Conservation (phyloP, 352 stramenopile species). For the Aphanomyces stellatus region DNA sequence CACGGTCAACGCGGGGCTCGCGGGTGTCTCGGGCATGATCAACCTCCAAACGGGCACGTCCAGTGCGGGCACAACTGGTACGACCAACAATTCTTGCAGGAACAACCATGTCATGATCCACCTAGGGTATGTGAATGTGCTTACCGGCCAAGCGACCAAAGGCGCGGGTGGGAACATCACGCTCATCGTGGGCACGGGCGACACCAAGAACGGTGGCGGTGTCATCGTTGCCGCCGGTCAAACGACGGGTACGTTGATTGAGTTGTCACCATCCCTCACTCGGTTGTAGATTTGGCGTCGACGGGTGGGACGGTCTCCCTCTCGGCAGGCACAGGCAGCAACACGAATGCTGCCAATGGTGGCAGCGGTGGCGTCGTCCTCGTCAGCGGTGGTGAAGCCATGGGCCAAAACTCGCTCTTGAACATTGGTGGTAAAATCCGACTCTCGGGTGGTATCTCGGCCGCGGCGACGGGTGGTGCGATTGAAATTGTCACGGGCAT, state of each 20-base stretch:
- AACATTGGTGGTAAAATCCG: conserved; percentile 52
- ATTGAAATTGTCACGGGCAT: conserved; percentile 50
- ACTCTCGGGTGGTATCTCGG: conserved; percentile 45
- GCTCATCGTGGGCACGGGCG: conserved; percentile 15
- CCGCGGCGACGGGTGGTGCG: conserved; percentile 44
- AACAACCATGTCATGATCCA: no score
- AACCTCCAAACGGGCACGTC: neutral
- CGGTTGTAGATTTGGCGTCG: conserved; percentile 26
- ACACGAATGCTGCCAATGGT: conserved; percentile 33
- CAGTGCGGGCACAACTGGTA: neutral
- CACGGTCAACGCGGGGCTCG: neutral
- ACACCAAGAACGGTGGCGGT: conserved; percentile 28
- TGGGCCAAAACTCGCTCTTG: conserved; percentile 30
- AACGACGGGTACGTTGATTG: conserved; percentile 35
- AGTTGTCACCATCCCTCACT: neutral
- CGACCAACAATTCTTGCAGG: no score
- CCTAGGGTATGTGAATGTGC: neutral
- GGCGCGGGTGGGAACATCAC: conserved; percentile 17
- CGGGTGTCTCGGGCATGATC: neutral
- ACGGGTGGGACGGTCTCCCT: conserved; percentile 41
- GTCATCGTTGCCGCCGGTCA: conserved; percentile 61
- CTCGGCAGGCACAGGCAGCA: conserved; percentile 45
- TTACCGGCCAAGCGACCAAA: conserved; percentile 8
- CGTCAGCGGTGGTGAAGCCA: conserved; percentile 45
- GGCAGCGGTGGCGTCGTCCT: conserved; percentile 50